Evolutionary conservation across 495 filamentous ascomycete species (phyloP).

Genomic region (Hypoxylon fragiforme): DNA sequence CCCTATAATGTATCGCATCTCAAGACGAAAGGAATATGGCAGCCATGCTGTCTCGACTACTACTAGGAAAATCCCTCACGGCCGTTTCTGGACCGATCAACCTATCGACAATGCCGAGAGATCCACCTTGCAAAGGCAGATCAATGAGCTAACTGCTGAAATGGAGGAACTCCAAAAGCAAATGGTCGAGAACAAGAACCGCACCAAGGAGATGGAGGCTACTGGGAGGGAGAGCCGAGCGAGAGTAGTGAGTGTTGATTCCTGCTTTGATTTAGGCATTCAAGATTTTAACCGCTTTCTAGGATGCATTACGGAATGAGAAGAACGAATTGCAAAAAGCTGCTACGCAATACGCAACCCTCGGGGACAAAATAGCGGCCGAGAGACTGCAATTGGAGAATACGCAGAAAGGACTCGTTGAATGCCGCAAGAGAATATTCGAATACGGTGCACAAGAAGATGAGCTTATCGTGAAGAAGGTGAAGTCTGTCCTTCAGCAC

Average conservation of each 20-base stretch:
- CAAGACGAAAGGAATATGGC: constrained; percentile 74
- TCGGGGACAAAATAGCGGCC: constrained; percentile 68
- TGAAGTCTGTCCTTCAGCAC: constrained; percentile 61
- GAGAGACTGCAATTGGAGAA: constrained; percentile 55
- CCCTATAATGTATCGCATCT: constrained; percentile 59
- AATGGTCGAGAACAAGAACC: constrained; percentile 42
- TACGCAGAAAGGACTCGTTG: constrained; percentile 45
- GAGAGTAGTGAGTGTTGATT: constrained; percentile 42
- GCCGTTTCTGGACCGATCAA: constrained; percentile 73
- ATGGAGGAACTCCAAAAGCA: constrained; percentile 39
- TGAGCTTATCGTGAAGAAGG: constrained; percentile 62
- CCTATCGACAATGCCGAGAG: constrained; percentile 69
- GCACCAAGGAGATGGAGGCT: constrained; percentile 38
- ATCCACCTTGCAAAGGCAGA: constrained; percentile 45
- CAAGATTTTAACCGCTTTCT: constrained; percentile 28
- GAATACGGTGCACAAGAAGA: constrained; percentile 54
- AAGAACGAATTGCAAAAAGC: constrained; percentile 64
- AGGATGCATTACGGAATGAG: constrained; percentile 40
- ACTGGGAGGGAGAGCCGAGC: constrained; percentile 9
- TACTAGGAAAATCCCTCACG: constrained; percentile 56
- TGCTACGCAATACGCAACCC: constrained; percentile 59
- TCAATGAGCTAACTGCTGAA: constrained; percentile 41
- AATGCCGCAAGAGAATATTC: constrained; percentile 39
- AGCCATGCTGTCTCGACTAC: constrained; percentile 65
- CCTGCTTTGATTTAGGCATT: not conserved